Conservation (phyloP, 805 yeast genomes). For the Yamadazyma paraphyllophila region DNA sequence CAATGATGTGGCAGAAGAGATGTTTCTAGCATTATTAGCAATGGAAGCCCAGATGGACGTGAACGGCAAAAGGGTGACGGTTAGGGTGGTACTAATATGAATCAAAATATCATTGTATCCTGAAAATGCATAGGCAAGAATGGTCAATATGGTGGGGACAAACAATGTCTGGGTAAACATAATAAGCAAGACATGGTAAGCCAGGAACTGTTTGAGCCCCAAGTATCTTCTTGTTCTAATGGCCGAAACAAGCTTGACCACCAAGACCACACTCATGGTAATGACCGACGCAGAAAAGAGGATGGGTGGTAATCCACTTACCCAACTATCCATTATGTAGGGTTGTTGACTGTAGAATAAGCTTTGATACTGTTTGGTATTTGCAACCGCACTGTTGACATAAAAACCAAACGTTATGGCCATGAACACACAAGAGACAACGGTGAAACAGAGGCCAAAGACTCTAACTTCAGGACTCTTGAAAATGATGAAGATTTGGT, state of each 20-base stretch:
- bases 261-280: constrained; percentile 57
- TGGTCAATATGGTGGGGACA: constrained; percentile 68
- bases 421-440: constrained; percentile 34
- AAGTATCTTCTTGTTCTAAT: constrained; percentile 67
- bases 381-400: constrained; percentile 48
- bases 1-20: constrained; percentile 9
- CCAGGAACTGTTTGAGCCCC: constrained; percentile 81
- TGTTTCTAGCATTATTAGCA: constrained; percentile 42
- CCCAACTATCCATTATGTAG: constrained; percentile 24
- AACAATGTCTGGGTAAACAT: constrained; percentile 82
- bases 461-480: constrained; percentile 50
- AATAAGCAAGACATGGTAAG: constrained; percentile 74
- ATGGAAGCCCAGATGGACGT: constrained; percentile 88
- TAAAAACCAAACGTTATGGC: constrained; percentile 56
- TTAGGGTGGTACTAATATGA: constrained; percentile 13
- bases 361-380: constrained; percentile 35
- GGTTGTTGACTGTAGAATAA: constrained; percentile 5
- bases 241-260: constrained; percentile 66
- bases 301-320: constrained; percentile 54
- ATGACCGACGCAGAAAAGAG: constrained; percentile 69
- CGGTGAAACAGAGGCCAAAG: constrained; percentile 39
- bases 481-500: constrained; percentile 73
- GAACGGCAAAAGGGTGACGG: constrained; percentile 63
- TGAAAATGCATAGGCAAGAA: constrained; percentile 41
- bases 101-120: constrained; percentile 10